Conservation (phyloP, 805 yeast genomes). For the Teunomyces gatunensis region DNA sequence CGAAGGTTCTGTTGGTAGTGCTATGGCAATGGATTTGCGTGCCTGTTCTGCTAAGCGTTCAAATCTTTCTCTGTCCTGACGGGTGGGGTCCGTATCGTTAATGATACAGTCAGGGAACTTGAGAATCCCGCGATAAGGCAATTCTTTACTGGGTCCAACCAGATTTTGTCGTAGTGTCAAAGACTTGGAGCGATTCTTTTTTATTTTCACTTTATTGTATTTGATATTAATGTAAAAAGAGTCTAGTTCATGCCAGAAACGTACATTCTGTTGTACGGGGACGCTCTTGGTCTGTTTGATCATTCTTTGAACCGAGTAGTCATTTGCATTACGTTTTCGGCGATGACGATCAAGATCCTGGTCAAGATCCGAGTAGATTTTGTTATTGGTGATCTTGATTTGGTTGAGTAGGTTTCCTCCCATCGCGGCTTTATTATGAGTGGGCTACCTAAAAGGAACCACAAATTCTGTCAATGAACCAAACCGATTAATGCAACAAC, state of each 20-base stretch:
- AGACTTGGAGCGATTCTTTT: not conserved
- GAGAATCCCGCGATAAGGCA: constrained; percentile 69
- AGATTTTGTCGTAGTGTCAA: constrained; percentile 19
- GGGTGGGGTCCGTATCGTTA: constrained; percentile 57
- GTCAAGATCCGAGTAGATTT: constrained; percentile 21
- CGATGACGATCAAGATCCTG: constrained; percentile 21
- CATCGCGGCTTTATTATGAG: constrained; percentile 4
- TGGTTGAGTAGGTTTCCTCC: constrained; percentile 19
- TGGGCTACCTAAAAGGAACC: not conserved
- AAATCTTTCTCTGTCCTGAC: constrained; percentile 49
- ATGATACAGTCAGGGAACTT: constrained; percentile 59
- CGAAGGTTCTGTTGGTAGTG: not conserved
- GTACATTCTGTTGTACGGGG: not conserved
- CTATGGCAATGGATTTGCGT: not conserved
- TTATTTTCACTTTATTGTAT: not conserved
- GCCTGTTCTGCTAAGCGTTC: constrained; percentile 13
- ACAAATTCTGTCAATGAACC: not conserved
- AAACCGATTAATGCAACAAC: not conserved
- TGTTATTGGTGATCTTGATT: constrained; percentile 30
- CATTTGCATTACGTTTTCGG: constrained; percentile 12
- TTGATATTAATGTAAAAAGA: not conserved
- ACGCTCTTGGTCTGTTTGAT: constrained; percentile 14
- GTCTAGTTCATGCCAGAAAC: not conserved
- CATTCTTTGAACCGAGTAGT: constrained; percentile 19
- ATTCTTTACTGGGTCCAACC: constrained; percentile 30